Base-by-base conservation (phyloP, 2,329 filamentous ascomycete genomes). In the Venturia pyrina region DNA sequence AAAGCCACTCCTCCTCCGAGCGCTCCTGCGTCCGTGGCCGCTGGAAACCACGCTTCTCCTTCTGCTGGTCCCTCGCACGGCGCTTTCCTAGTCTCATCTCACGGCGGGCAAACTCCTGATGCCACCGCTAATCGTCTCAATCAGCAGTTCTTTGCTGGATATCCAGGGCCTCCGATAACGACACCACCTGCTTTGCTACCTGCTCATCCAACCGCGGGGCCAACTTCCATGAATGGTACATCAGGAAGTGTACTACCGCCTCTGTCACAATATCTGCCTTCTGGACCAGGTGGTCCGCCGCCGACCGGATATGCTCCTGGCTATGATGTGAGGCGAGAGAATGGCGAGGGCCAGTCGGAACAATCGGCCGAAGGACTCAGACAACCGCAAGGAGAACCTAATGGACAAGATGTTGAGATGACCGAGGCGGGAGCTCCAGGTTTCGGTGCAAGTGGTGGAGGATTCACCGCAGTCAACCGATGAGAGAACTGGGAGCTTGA, bases 401-500 rank as follows among this genome's bases (percentile, higher is more conserved):
- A 68, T 50, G 67, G 62, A 17, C 65, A 67, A 46, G 72, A 74
- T 65, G 75, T 73, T 1, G 76, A 78, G 69, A 78, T 78, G 76
- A 70, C 69, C n/a, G 76, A 78, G 64, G 71, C 72, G 24, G 41
- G 60, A 53, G 10, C 57, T 28, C 56, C 60, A 61, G 44, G 64
- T 15, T 19, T 63, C 37, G 21, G 21, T 53, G 48, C 48, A 24
- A 67, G 64, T 63, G 68, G 64, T 43, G 74, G 71, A 32, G 74
- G 72, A 10, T 78, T 77, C 68, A 74, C 75, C 19, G 70, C 75
- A 24, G 75, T 75, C 19, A 77, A 76, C 69, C 72, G 73, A 65
- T 77, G 37, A 64, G 44, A 1, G 41, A 13, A 17, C 41, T 43
- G 15, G 11, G 32, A n/a, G 11, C 13, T n/a, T 56, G 24, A 21